These are phyloP conservation scores for Candida coleopterorum DNA, from an alignment of 805 yeast genomes.

Conservation along the genomic window DNA sequence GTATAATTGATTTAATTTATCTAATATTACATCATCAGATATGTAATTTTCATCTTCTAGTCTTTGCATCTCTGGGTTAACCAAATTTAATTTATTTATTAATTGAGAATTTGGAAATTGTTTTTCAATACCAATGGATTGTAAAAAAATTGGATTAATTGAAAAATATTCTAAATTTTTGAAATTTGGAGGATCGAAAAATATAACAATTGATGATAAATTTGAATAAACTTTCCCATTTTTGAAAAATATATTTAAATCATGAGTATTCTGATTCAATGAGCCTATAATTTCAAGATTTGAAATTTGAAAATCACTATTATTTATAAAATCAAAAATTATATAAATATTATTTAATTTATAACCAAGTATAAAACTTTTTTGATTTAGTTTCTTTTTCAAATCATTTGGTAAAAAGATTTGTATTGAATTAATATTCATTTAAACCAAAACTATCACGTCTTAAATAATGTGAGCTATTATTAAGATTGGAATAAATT, in stretches of 20 bases:
- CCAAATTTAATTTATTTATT: slow-evolving; percentile 21
- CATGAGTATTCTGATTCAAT: slow-evolving; percentile 9
- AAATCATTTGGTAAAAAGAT: slow-evolving; percentile 34
- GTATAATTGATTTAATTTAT: slow-evolving; percentile 29
- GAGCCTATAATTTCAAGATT: slow-evolving; percentile 15
- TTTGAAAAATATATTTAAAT: slow-evolving; percentile 8
- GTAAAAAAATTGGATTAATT: slow-evolving; percentile 64
- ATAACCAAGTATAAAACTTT: slow-evolving; percentile 21
- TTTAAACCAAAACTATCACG: slow-evolving; percentile 34
- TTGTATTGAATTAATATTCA: slow-evolving; percentile 16
- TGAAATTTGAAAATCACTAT: too few relatives aligned
- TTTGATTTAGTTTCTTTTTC: slow-evolving; percentile 9
- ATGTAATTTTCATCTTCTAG: slow-evolving; percentile 16
- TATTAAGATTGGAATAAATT: slow-evolving; percentile 23
- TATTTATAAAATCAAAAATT: slow-evolving; percentile 14
- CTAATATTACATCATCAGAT: slow-evolving; percentile 26
- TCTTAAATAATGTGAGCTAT: slow-evolving; percentile 38
- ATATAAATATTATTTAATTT: slow-evolving; percentile 17
- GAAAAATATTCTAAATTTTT: slow-evolving; percentile 74
- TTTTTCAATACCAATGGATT: slow-evolving; percentile 32
- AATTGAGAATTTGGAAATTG: slow-evolving; percentile 6
- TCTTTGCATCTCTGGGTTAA: slow-evolving; percentile 2
- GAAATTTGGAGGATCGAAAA: slow-evolving; percentile 71
- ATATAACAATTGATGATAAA: slow-evolving; percentile 13
- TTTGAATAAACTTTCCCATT: slow-evolving; percentile 17